phyloP scores from a whole-genome alignment of 2,329 filamentous ascomycete genomes.

The Pseudopithomyces chartarum region DNA sequence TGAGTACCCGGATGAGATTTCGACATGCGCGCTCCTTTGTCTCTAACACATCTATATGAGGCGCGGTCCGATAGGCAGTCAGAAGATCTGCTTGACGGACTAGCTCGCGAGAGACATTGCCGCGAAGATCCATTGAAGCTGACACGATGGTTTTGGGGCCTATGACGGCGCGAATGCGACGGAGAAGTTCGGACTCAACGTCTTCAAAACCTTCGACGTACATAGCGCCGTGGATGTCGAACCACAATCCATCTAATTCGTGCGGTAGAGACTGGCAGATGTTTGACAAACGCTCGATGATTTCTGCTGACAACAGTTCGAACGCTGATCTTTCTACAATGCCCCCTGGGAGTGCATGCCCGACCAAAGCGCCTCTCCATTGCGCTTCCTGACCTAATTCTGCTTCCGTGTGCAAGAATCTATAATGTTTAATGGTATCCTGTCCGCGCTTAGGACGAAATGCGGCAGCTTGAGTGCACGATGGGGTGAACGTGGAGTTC shows the following conservation, averaged over 20 bases:
- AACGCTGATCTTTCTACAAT: slow-evolving; percentile 3
- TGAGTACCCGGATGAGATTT: not conserved
- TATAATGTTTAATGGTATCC: not conserved
- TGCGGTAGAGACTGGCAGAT: not conserved
- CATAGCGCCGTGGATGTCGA: slow-evolving; percentile 10
- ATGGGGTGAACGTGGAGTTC: slow-evolving; percentile 6
- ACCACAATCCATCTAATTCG: slow-evolving; percentile 5
- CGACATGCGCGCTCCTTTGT: slow-evolving; percentile 4
- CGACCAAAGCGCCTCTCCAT: slow-evolving; percentile 3
- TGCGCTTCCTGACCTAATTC: not conserved
- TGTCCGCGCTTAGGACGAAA: slow-evolving; percentile 3
- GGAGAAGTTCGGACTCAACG: not conserved
- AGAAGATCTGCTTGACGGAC: not conserved
- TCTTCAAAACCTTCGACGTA: slow-evolving; percentile 8
- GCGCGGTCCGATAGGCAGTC: slow-evolving; percentile 4
- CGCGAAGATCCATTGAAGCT: slow-evolving; percentile 9
- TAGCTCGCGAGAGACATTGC: slow-evolving; percentile 3
- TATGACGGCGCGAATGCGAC: slow-evolving; percentile 6
- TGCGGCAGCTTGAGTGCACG: slow-evolving; percentile 1
- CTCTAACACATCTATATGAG: slow-evolving; percentile 5
- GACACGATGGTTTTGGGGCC: not conserved
- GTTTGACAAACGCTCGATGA: not conserved
- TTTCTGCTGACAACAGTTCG: slow-evolving; percentile 2
- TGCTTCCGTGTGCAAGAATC: not conserved
- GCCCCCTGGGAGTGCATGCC: slow-evolving; percentile 7